Conservation (phyloP, 2,329 filamentous ascomycete genomes). For the Fusarium sororula region DNA sequence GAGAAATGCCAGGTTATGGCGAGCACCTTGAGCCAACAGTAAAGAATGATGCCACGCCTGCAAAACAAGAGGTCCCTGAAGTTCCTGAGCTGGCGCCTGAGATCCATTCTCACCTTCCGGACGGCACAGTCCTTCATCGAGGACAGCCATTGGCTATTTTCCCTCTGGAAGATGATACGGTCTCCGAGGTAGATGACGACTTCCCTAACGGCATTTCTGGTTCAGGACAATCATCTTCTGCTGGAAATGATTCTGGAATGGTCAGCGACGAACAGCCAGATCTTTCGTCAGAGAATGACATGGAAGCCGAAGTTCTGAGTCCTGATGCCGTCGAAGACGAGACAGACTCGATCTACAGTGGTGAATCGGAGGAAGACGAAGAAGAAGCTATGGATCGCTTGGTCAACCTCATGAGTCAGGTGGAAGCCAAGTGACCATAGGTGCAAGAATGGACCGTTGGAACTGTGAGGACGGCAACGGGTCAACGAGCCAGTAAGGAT, state of each 20-base stretch:
- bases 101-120: slow-evolving; percentile 21
- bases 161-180: not conserved
- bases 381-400: slow-evolving; percentile 37
- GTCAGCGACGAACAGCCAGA: not conserved
- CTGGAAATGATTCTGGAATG: not conserved
- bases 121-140: slow-evolving; percentile 31
- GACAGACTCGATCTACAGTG: not conserved
- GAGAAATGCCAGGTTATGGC: not conserved
- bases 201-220: not conserved
- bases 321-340: not conserved
- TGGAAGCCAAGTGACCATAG: not conserved
- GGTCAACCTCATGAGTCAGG: slow-evolving; percentile 12
- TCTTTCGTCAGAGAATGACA: not conserved
- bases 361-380: slow-evolving; percentile 9
- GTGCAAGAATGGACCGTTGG: not conserved
- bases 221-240: not conserved
- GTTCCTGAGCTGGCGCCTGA: slow-evolving; percentile 6
- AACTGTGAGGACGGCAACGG: not conserved
- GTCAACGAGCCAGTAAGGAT: not conserved
- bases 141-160: slow-evolving; percentile 34
- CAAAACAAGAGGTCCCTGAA: not conserved
- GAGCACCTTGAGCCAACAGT: not conserved
- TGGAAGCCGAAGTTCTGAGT: not conserved
- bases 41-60: not conserved
- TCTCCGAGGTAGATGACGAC: not conserved